Percentiles rank a stretch among this genome's conserved stretches.
Evolutionary conservation across 1,284 basidiomycete species (phyloP).

Genomic region (Fomitopsis betulina): DNA sequence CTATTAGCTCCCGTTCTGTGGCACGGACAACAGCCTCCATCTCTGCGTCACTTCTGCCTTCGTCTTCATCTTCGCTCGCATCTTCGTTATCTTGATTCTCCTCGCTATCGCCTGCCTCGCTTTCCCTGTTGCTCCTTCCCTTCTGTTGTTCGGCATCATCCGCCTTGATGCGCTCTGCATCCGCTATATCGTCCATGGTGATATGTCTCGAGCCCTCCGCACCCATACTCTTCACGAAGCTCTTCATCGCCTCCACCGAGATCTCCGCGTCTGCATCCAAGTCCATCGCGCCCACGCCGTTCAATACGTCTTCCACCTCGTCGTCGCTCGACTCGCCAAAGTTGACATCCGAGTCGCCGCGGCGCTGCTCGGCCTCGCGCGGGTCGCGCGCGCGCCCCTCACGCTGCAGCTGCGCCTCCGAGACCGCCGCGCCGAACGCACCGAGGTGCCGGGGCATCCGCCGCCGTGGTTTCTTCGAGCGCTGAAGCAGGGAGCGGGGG

Average conservation of each 20-base stretch:
- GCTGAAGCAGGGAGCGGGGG: slow-evolving; percentile 19
- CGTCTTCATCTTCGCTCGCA: slow-evolving; percentile 3
- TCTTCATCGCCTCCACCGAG: slow-evolving; percentile 44
- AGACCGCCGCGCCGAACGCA: slow-evolving; percentile 48
- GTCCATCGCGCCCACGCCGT: slow-evolving; percentile 47
- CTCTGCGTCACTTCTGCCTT: slow-evolving; percentile 18
- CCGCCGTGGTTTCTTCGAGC: slow-evolving; percentile 21
- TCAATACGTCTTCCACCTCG: slow-evolving; percentile 31
- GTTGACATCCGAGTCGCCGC: slow-evolving; percentile 67
- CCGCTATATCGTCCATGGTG: slow-evolving; percentile 66
- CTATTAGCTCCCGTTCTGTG: slow-evolving; percentile 17
- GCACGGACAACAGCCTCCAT: slow-evolving; percentile 12
- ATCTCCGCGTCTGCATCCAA: slow-evolving; percentile 51
- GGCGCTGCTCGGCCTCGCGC: slow-evolving; percentile 44
- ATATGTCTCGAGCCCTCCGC: slow-evolving; percentile 41
- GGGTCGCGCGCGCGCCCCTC: slow-evolving; percentile 32
- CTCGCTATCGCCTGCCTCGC: slow-evolving; percentile 9
- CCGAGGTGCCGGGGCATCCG: slow-evolving; percentile 37
- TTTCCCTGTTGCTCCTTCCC: slow-evolving; percentile 1
- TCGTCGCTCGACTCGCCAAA: slow-evolving; percentile 56
- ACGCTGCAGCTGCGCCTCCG: slow-evolving; percentile 46
- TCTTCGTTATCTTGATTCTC: slow-evolving; percentile 45
- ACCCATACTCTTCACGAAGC: slow-evolving; percentile 51
- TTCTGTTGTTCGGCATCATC: slow-evolving; percentile 46
- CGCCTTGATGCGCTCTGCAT: slow-evolving; percentile 42